Evolutionary conservation across 2,329 filamentous ascomycete species (phyloP).

Genomic region (Alternaria novae-zelandiae): DNA sequence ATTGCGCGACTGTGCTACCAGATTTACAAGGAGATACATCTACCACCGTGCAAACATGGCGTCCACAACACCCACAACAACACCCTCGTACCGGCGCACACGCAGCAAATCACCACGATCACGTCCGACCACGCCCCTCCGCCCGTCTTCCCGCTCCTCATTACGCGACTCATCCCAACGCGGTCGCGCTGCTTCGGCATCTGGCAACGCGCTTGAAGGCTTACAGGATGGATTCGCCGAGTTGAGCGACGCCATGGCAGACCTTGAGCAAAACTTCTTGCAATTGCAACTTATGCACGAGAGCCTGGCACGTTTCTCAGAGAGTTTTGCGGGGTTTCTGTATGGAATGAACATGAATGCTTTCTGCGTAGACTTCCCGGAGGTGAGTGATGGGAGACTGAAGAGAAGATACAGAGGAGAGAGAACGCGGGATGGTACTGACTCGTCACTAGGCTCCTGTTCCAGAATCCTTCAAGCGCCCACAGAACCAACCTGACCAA

Average conservation of each 20-base stretch:
- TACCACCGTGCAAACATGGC: slow-evolving; percentile 15
- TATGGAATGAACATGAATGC: slow-evolving; percentile 99
- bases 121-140: slow-evolving; percentile 88
- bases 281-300: slow-evolving; percentile 97
- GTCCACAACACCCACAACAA: slow-evolving; percentile 34
- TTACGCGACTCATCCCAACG: slow-evolving; percentile 65
- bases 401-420: too few relatives aligned
- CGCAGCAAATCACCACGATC: slow-evolving; percentile 66
- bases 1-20: not conserved
- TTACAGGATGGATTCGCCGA: slow-evolving; percentile 94
- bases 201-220: slow-evolving; percentile 74
- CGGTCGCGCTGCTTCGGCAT: slow-evolving; percentile 54
- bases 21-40: not conserved
- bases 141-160: slow-evolving; percentile 86
- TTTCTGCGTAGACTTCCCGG: slow-evolving; percentile 96
- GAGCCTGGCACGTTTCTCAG: slow-evolving; percentile 88
- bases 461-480: slow-evolving; percentile 74
- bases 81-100: slow-evolving; percentile 52
- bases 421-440: not conserved
- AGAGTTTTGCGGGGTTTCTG: slow-evolving; percentile 93
- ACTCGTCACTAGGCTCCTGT: slow-evolving; percentile 71
- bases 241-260: slow-evolving; percentile 90
- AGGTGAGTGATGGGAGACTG: slow-evolving; percentile 62
- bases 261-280: slow-evolving; percentile 96
- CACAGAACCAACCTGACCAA: slow-evolving; percentile 37